These are phyloP conservation scores for Piper betle DNA, from an alignment of 164 flowering plant species.

Conservation along the genomic window DNA sequence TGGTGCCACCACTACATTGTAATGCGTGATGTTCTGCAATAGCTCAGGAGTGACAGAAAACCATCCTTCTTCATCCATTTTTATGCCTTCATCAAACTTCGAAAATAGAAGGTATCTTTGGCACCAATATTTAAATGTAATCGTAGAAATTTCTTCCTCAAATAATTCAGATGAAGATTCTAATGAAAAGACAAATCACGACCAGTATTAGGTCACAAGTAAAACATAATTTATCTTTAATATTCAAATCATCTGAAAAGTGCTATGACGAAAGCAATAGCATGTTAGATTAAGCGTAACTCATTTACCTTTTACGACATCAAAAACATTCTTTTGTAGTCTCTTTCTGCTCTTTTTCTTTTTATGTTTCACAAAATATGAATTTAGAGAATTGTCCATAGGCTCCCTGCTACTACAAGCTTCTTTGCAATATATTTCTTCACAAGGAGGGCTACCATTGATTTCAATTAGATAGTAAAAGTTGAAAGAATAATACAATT, in stretches of 20 bases:
- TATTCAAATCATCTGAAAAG: no score
- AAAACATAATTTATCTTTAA: neutral
- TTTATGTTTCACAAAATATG: conserved; percentile 19
- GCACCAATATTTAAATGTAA: conserved; percentile 61
- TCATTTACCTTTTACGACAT: conserved; percentile 11
- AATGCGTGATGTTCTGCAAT: conserved; percentile 76
- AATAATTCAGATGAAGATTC: conserved; percentile 8
- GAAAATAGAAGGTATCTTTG: conserved; percentile 70
- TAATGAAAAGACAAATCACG: neutral
- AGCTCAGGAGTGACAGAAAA: conserved; percentile 91
- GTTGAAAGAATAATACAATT: neutral
- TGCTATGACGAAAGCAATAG: no score
- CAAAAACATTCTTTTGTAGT: conserved; percentile 8
- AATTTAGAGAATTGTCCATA: conserved; percentile 8
- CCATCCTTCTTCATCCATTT: conserved; percentile 97
- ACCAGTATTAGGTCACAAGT: neutral
- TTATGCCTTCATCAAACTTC: conserved; percentile 73
- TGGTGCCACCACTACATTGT: conserved; percentile 51
- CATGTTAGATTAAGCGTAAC: neutral
- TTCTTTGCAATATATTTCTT: conserved; percentile 13
- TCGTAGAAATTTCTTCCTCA: conserved; percentile 17
- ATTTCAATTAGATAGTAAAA: neutral
- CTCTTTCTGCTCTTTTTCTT: conserved; percentile 35
- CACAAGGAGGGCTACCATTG: conserved; percentile 2
- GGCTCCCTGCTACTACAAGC: conserved; percentile 6